Evolutionary conservation across 495 filamentous ascomycete species (phyloP).

Genomic region (Neurospora sp.): DNA sequence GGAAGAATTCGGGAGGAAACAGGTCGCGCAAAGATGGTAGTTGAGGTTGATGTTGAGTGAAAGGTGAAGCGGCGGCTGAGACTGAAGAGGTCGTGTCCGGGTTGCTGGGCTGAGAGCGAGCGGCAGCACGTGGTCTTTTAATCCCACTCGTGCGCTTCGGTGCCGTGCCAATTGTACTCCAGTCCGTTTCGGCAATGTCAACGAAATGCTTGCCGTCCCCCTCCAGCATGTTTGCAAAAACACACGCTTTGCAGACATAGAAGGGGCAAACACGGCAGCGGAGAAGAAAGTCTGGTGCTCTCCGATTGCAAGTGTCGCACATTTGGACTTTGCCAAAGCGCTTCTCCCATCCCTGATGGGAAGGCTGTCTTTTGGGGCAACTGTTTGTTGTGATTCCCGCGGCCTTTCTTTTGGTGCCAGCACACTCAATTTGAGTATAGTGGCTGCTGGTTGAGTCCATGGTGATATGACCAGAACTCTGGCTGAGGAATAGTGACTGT

Average conservation of each 20-base stretch:
- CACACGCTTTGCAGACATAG: constrained; percentile 13
- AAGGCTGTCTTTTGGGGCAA: not conserved
- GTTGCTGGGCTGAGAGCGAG: not conserved
- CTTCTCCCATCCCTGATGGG: not conserved
- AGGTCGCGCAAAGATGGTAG: not conserved
- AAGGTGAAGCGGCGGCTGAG: not conserved
- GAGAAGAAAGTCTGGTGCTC: constrained; percentile 7
- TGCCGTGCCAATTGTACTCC: not conserved
- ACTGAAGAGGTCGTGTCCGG: not conserved
- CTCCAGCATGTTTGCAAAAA: not conserved
- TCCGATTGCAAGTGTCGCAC: constrained; percentile 16
- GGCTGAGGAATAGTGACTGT: not conserved
- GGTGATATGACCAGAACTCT: not conserved
- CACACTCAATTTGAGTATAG: not conserved
- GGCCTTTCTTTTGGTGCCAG: not conserved
- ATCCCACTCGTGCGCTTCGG: not conserved
- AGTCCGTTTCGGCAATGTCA: constrained; percentile 4
- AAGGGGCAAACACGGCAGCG: constrained; percentile 5
- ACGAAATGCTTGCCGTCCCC: constrained; percentile 7
- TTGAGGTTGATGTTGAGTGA: not conserved
- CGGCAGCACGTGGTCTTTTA: not conserved
- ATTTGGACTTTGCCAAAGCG: constrained; percentile 12
- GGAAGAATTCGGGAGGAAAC: not conserved
- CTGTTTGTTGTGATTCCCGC: not conserved
- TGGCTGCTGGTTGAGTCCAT: not conserved